Evolutionary conservation across 1,284 basidiomycete species (phyloP).

Genomic region (Pascua guehoae): DNA sequence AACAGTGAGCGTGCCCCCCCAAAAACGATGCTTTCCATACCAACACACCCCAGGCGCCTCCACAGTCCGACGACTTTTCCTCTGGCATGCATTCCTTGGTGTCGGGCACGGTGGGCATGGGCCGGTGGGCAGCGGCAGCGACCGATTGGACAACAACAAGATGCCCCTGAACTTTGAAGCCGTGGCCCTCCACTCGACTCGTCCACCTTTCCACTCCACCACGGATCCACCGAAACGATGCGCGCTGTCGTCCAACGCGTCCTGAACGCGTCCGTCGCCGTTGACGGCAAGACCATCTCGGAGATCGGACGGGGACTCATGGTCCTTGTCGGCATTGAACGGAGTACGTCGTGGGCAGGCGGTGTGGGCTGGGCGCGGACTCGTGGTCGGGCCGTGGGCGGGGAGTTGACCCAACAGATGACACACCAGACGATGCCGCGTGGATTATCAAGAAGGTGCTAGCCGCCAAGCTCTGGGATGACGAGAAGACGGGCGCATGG

Average conservation of each 20-base stretch:
- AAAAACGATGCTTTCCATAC: too few relatives aligned
- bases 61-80: too few relatives aligned
- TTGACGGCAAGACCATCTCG: slow-evolving; percentile 57
- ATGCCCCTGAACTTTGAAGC: too few relatives aligned
- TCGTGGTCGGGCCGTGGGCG: background rate
- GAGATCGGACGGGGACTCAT: slow-evolving; percentile 76
- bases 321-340: slow-evolving; percentile 73
- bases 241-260: slow-evolving; percentile 49
- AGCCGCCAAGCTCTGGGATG: slow-evolving; percentile 67
- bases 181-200: too few relatives aligned
- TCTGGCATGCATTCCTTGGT: too few relatives aligned
- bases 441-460: slow-evolving; percentile 75
- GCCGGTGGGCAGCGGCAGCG: too few relatives aligned
- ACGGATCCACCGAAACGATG: slow-evolving; percentile 26
- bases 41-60: too few relatives aligned
- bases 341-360: slow-evolving; percentile 7
- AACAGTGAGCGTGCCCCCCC: too few relatives aligned
- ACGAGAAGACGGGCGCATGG: slow-evolving; percentile 56
- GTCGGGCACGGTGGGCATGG: too few relatives aligned
- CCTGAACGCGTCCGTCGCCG: slow-evolving; percentile 43
- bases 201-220: too few relatives aligned
- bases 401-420: slow-evolving; percentile 57
- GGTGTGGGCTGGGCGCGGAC: background rate
- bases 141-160: too few relatives aligned
- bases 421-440: slow-evolving; percentile 67